Base-by-base conservation (phyloP, 768 basidiomycete genomes). In the Agrocybe pediades region DNA sequence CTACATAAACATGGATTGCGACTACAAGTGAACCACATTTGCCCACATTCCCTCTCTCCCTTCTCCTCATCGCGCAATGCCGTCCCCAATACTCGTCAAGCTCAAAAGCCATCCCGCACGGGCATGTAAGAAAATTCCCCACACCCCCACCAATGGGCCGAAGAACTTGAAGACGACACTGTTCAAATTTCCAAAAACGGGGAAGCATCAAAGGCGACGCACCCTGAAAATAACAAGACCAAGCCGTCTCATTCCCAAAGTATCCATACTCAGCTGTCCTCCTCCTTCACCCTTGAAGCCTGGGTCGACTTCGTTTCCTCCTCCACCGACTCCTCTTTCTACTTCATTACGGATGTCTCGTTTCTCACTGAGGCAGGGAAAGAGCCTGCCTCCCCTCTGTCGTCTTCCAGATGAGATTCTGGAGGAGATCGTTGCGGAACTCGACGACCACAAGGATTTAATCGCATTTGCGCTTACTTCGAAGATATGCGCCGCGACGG, bases 381-480 rank as follows among this genome's bases (percentile, higher is more conserved):
- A 42, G 46, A 58, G 49, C n/a, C 49, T 59, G 41, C 57, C 66
- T 20, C 53, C 66, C 41, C 59, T 79, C 45, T 64, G 74, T 15
- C 61, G 57, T 23, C 74, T 81, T 23, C 78, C 80, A 2, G 69
- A 68, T 16, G 81, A 82, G 66, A 70, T 80, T 24, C 69, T 79
- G 29, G 78, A 80, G 52, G 70, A 74, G 42, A 76, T 81, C 54
- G 63, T 79, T 24, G 72, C 75, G n/a, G 70, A 73, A 46, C 66
- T 82, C 53, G 74, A 75, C 54, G 55, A 56, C 39, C 73, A 76
- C 53, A 42, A 55, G 24, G 76, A 81, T 56, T 68, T 82, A 26
- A 60, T 80, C 27, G 68, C 75, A 9, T 69, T 82, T 51, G 79
- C 77, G 1, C 68, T 76, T n/a, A 63, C 72, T 24, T 79, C 74